Base-by-base conservation (phyloP, 345 rosid species). In the Eucalyptus albens region DNA sequence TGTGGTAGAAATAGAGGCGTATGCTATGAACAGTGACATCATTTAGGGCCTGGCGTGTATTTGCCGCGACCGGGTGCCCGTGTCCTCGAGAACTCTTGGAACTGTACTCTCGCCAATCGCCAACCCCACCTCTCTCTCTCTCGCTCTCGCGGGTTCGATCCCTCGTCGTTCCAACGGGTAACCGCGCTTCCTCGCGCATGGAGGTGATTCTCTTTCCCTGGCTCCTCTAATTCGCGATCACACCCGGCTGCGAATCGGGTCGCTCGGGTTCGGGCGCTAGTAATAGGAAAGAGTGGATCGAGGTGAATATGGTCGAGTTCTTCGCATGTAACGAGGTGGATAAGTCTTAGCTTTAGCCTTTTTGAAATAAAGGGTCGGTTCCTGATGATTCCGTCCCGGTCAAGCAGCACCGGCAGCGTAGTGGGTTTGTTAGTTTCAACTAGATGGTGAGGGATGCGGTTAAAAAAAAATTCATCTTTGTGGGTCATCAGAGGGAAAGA, bases 171-270 rank as follows among this genome's bases (percentile, higher is more conserved):
- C 86, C 91, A 92, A 91, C 95, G 92, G 95, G 96, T 12, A 92
- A 93, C 91, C 90, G 86, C 85, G 82, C 89, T 44, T 91, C 90
- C 90, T 92, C 89, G 91, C 87, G 88, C 92, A 97, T 96, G 99
- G 96, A 96, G 99, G 99, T 97, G 59, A 31, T 49, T 86, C 62
- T 59, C 89, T 85, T 60, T 59, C 26, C 62, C 47, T 21, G 47
- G 24, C 85, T 40, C 14, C 44, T 11, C 47, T 77, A 6, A 22
- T 77, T 22, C 47, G 47, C 85, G 27, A 40, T 40, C 85, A 2
- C 2, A 40, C 13, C 85, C 29, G 45, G 7, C 85, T 77, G 47
- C 47, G 44, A 77, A 72, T 40, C 24, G 24, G 85, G 42, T 77
- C 29, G 85, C 47, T 6, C 24, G 85, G 44, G 47, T 77, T 21